Conservation (phyloP, 257 asterid species). For the Nicotiana obtusifolia region DNA sequence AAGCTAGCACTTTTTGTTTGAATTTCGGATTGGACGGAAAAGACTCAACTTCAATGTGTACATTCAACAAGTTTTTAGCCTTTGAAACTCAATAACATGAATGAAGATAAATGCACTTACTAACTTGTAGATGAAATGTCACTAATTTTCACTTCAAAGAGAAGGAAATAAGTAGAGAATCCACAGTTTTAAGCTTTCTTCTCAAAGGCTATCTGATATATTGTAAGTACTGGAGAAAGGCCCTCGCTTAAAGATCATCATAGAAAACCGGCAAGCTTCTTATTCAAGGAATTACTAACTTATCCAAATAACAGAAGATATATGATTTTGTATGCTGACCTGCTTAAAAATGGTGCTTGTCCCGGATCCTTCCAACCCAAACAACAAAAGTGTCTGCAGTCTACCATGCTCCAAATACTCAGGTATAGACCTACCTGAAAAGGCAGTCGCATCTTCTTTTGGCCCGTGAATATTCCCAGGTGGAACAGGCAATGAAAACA, state of each 20-base stretch:
- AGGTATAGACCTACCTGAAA: slow-evolving; percentile 30
- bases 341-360: slow-evolving; percentile 72
- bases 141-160: background rate
- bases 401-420: slow-evolving; percentile 38
- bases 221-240: background rate
- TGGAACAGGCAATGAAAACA: slow-evolving; percentile 66
- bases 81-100: background rate
- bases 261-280: background rate
- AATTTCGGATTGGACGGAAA: background rate
- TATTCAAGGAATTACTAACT: background rate
- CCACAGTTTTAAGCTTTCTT: background rate
- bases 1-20: background rate
- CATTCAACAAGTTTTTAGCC: background rate
- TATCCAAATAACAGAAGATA: background rate
- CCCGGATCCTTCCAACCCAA: slow-evolving; percentile 67
- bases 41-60: background rate
- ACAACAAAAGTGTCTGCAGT: slow-evolving; percentile 52
- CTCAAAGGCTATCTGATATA: background rate
- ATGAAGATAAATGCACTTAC: background rate
- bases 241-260: background rate
- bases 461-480: slow-evolving; percentile 29
- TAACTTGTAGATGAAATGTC: background rate
- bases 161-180: background rate
- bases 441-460: slow-evolving; percentile 26
- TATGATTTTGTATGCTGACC: slow-evolving; percentile 23